Conservation (phyloP, 169 alveolate species). For the Eimeria falciformis region DNA sequence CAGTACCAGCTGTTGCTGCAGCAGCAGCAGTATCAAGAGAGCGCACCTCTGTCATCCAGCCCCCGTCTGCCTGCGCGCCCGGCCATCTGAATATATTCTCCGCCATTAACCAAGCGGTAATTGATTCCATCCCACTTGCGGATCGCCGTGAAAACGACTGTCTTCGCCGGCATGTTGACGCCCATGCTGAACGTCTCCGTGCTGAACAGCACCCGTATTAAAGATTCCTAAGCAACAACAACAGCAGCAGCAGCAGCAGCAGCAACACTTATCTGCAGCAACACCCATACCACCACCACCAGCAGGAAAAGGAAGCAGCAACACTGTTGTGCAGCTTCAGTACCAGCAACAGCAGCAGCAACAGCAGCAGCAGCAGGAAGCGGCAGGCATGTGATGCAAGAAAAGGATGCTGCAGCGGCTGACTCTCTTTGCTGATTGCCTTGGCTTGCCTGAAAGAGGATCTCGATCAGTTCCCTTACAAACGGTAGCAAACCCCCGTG, state of each 20-base stretch:
- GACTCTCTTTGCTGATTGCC: too few relatives aligned
- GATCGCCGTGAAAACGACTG: conserved; percentile 95
- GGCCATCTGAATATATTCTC: conserved; percentile 97
- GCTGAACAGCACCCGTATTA: conserved; percentile 96
- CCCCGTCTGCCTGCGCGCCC: conserved; percentile 99
- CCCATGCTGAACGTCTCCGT: conserved; percentile 99
- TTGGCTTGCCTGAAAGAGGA: conserved; percentile 92
- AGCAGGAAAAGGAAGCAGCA: too few relatives aligned
- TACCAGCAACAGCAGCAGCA: not conserved
- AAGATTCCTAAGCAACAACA: conserved; percentile 27
- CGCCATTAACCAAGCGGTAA: conserved; percentile 91
- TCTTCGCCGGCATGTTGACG: conserved; percentile 99
- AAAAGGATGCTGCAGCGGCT: not conserved
- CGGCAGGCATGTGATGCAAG: not conserved
- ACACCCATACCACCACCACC: too few relatives aligned
- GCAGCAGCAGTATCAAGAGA: not conserved
- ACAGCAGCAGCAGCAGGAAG: not conserved
- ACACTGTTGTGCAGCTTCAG: not conserved
- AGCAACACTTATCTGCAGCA: too few relatives aligned
- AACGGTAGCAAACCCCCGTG: conserved; percentile 97
- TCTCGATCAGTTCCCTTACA: conserved; percentile 89
- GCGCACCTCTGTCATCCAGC: conserved; percentile 92
- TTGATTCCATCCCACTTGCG: conserved; percentile 95
- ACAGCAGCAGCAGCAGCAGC: not conserved
- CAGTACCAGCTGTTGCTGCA: conserved; percentile 22